Evolutionary conservation across 2,329 filamentous ascomycete species (phyloP).

Genomic region (Helicocarpus griseus): DNA sequence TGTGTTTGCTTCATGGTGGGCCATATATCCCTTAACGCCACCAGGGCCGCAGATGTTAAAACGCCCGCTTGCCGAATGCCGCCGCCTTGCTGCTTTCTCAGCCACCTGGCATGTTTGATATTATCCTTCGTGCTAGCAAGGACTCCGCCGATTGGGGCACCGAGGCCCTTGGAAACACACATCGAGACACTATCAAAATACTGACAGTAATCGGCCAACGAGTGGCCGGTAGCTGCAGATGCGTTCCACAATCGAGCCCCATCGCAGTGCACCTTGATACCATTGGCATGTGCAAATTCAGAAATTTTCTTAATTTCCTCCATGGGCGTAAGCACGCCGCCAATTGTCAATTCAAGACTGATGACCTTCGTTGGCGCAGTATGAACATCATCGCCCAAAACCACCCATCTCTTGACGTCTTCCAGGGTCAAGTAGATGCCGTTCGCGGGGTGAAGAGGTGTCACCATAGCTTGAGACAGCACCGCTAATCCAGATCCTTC

Average conservation of each 20-base stretch:
- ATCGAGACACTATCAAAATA: slow-evolving; percentile 61
- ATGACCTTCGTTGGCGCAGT: slow-evolving; percentile 68
- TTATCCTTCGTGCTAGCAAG: slow-evolving; percentile 47
- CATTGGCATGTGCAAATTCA: slow-evolving; percentile 51
- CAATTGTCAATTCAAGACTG: slow-evolving; percentile 68
- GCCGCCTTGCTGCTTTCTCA: slow-evolving; percentile 67
- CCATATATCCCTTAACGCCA: slow-evolving; percentile 17
- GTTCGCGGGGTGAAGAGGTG: slow-evolving; percentile 7
- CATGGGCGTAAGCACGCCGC: slow-evolving; percentile 63
- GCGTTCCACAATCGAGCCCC: slow-evolving; percentile 71
- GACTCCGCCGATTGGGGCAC: slow-evolving; percentile 63
- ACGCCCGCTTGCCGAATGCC: slow-evolving; percentile 54
- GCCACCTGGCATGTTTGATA: slow-evolving; percentile 54
- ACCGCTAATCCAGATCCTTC: slow-evolving; percentile 10
- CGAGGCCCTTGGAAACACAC: slow-evolving; percentile 67
- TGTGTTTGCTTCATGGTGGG: slow-evolving; percentile 18
- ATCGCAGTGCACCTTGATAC: slow-evolving; percentile 60
- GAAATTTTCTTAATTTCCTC: slow-evolving; percentile 56
- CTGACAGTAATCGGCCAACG: slow-evolving; percentile 52
- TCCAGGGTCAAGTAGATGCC: slow-evolving; percentile 26
- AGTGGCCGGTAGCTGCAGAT: slow-evolving; percentile 54
- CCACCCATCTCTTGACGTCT: slow-evolving; percentile 54
- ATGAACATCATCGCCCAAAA: slow-evolving; percentile 59
- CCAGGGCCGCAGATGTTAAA: slow-evolving; percentile 16
- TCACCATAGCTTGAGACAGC: slow-evolving; percentile 10